Evolutionary conservation across 768 basidiomycete species (phyloP).

Genomic region (Leccinellum rugosiceps): DNA sequence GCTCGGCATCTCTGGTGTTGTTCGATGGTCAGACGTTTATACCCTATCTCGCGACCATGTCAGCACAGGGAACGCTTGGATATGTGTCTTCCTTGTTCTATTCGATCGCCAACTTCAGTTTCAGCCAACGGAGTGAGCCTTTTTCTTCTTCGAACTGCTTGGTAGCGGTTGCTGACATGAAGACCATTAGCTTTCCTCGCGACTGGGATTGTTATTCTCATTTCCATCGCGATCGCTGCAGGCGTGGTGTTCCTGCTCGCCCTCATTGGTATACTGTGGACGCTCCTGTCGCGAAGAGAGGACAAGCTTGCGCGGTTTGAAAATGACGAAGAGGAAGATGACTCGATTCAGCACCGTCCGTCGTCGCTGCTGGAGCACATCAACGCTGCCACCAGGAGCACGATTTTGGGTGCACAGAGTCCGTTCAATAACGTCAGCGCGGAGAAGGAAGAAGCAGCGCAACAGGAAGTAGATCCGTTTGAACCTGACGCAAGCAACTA

Average conservation of each 20-base stretch:
- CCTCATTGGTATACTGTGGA: constrained; percentile 84
- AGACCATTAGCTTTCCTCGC: constrained; percentile 72
- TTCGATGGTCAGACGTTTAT: constrained; percentile 82
- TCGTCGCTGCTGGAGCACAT: constrained; percentile 89
- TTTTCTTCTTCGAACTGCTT: neutral
- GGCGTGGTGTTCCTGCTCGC: constrained; percentile 89
- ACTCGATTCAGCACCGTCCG: constrained; percentile 74
- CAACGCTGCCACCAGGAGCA: constrained; percentile 83
- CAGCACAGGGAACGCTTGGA: constrained; percentile 65
- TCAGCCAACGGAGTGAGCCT: constrained; percentile 62
- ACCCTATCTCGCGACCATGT: constrained; percentile 75
- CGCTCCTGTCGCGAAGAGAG: constrained; percentile 79
- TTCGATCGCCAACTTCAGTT: constrained; percentile 76
- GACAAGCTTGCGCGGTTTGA: constrained; percentile 68
- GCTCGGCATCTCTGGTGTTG: constrained; percentile 79
- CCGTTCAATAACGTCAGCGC: constrained; percentile 35
- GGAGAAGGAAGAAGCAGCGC: constrained; percentile 55
- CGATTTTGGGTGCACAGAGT: constrained; percentile 60
- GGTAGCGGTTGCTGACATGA: neutral
- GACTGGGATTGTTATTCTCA: constrained; percentile 89
- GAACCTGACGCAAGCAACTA: constrained; percentile 76
- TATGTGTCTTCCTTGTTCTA: constrained; percentile 77
- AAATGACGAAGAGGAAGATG: constrained; percentile 69
- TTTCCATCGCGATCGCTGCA: constrained; percentile 95
- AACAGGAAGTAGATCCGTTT: constrained; percentile 52